Evolutionary conservation across 257 asterid genomes (phyloP), one percentile per base, ranked within the genome.

Genomic region (Penstemon barbatus): DNA sequence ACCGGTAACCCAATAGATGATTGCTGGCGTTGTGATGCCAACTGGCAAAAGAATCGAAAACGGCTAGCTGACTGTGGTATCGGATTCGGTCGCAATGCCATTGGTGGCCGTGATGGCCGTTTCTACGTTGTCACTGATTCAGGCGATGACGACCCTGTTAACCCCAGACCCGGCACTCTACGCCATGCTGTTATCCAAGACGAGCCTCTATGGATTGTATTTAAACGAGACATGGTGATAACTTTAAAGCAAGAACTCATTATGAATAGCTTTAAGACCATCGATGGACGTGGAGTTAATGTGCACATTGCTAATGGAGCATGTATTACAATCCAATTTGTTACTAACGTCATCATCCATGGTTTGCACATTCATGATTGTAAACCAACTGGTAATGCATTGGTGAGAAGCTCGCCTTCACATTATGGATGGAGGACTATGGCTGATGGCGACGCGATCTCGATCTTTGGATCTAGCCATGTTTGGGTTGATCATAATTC

Each of bases 391-490:
- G 98, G 98, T 3, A 89, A 91, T 45, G 95, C 98, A 13, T 80
- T 87, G 94, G 95, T 91, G 52, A 84, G 98, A 74, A 91, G 96
- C 79, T 89, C 96, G 0, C 91, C 95, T 0, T 41, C 86, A 3
- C 98, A 91, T 77, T 89, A 79, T 48, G 98, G 98, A 4, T 91
- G 92, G 92, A 89, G 98, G 81, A 91, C 98, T 12, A 85, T 84
- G 89, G 95, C 98, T 36, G 98, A 91, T 76, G 98, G 98, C 8
- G 98, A 91, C 64, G 98, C 81, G 0, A 11, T 91, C 25, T 91
- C 98, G n/a, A 85, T 91, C 68, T 91, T 91, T 15, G 95, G 94
- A 1, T 84, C 98, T 18, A 91, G 96, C 71, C 94, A 91, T 63
- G 61, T 91, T 19, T 91, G 98, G 98, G 82, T 91, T 7, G 98